Evolutionary conservation across 345 rosid genomes (phyloP).

Genomic region (Salix caprea): DNA sequence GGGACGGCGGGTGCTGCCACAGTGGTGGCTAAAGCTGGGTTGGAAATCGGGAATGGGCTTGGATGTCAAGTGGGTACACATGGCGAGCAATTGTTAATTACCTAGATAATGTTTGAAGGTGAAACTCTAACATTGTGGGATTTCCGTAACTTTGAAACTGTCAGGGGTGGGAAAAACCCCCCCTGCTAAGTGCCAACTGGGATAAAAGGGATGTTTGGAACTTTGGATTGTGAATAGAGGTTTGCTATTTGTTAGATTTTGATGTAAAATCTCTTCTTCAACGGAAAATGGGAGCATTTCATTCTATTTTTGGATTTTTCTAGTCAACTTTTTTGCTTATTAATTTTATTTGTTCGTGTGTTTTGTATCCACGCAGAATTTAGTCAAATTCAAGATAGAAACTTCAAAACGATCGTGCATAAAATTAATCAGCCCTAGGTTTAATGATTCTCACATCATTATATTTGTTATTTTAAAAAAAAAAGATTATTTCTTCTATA

Average conservation of each 20-base stretch:
- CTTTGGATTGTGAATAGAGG: constrained; percentile 17
- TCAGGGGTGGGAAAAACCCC: neutral
- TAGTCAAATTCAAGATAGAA: neutral
- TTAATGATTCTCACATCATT: too few relatives aligned
- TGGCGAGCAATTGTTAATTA: constrained; percentile 35
- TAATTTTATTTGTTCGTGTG: neutral
- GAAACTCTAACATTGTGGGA: neutral
- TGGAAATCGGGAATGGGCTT: constrained; percentile 22
- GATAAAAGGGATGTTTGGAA: neutral
- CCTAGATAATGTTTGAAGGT: neutral
- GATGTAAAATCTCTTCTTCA: neutral
- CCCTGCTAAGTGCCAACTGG: neutral
- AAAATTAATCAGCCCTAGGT: neutral
- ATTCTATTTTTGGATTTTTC: neutral
- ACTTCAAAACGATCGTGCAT: neutral
- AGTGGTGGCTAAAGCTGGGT: constrained; percentile 18
- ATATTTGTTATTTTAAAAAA: too few relatives aligned
- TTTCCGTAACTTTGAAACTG: neutral
- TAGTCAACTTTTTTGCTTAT: neutral
- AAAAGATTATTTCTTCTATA: too few relatives aligned
- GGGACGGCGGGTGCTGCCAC: constrained; percentile 12
- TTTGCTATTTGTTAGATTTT: neutral
- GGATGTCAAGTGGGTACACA: constrained; percentile 40
- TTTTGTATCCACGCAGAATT: neutral
- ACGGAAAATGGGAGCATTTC: neutral